A percentile compares a stretch with the other conserved stretches of the same genome.
Evolutionary conservation across 495 filamentous ascomycete genomes (phyloP).

Genomic region (Lophiostoma macrostomum): DNA sequence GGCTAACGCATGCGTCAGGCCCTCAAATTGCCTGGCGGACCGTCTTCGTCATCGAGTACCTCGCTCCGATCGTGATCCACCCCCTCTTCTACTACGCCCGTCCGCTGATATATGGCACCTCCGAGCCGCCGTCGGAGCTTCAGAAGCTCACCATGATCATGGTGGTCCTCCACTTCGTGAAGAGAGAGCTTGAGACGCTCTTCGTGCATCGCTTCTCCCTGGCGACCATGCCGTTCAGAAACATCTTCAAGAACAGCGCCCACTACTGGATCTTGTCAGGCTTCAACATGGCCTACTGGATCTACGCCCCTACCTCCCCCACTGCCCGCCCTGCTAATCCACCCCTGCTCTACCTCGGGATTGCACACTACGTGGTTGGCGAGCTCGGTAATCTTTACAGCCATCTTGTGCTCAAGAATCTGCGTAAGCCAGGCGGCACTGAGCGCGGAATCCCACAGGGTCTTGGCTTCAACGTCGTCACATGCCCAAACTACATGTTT

Average conservation of each 20-base stretch:
- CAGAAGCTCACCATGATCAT: constrained; percentile 71
- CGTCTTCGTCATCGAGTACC: constrained; percentile 92
- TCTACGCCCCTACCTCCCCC: constrained; percentile 70
- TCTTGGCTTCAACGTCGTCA: constrained; percentile 81
- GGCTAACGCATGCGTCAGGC: constrained; percentile 49
- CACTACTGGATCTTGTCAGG: constrained; percentile 90
- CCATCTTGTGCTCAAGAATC: constrained; percentile 68
- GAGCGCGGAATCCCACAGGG: constrained; percentile 84
- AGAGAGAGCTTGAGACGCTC: constrained; percentile 91
- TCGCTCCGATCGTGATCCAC: constrained; percentile 91
- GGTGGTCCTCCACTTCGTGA: constrained; percentile 80
- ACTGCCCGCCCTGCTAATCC: constrained; percentile 51
- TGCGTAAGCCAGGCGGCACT: constrained; percentile 76
- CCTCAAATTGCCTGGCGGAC: constrained; percentile 90
- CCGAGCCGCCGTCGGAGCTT: constrained; percentile 55
- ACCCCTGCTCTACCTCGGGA: constrained; percentile 55
- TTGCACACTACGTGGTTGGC: constrained; percentile 68
- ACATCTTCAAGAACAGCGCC: constrained; percentile 85
- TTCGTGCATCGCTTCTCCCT: constrained; percentile 94
- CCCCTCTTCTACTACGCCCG: constrained; percentile 67
- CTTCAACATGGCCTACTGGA: constrained; percentile 75
- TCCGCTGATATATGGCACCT: constrained; percentile 66
- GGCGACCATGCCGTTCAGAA: constrained; percentile 83
- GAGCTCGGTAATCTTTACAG: constrained; percentile 77
- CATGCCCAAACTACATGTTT: constrained; percentile 96